Base-by-base conservation (phyloP, 208 protist species). In the Trypanosoma boissoni region DNA sequence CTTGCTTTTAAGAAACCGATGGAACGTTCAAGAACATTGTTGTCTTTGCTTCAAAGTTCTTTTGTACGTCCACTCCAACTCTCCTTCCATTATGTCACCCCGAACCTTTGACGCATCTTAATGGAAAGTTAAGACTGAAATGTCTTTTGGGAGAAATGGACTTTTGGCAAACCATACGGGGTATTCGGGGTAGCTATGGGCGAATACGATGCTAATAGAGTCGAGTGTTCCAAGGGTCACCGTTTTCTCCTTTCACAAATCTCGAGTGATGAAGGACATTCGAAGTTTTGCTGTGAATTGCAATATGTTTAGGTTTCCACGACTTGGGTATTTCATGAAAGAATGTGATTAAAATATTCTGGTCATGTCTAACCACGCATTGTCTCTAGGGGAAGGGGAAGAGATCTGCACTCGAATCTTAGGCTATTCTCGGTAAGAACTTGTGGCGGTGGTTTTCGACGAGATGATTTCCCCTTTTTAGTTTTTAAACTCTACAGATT, bases 311-410 rank as follows among this genome's bases (percentile, higher is more conserved):
- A 98, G 98, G 43, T 96, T 99, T 29, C 97, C 98, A 0, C 86
- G 79, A 37, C 84, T 99, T 4, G 94, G 92, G 61, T 99, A 96
- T 68, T 99, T 93, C 81, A 98, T 97, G 3, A 65, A 96, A 36
- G 97, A 99, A 63, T 95, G 96, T 9, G 91, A 99, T 50, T 99
- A 98, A 74, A 98, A 98, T 64, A 95, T 99, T 28, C 92, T 99
- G 68, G 97, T 99, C 42, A 99, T 99, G 85, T 97, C 99, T 29
- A 68, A 99, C 20, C 87, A 99, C 1, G 98, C 98, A 0, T 94
- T 97, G 27, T 97, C 91, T 41, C 79, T 99, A 6, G 98, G 99
- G n/a, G n/a, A n/a, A n/a, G n/a, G n/a, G n/a, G n/a, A n/a, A n/a
- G n/a, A 62, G 96, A 99, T 74, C 66, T 92, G 8, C 80, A 84